Evolutionary conservation across 257 asterid species (phyloP), one percentile per base, ranked within the genome.

Genomic region (Vinca minor): DNA sequence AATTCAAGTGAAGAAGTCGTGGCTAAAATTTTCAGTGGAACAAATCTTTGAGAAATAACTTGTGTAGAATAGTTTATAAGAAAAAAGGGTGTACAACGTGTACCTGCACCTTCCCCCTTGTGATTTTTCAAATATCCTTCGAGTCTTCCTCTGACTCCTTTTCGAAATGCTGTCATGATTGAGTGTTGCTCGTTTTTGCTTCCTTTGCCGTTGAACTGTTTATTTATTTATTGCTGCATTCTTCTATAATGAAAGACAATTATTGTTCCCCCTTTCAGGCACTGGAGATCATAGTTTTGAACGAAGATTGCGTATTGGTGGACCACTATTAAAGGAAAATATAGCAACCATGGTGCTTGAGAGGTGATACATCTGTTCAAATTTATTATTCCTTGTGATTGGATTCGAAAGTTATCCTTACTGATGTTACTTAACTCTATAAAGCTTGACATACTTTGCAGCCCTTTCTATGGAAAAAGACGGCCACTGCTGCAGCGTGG

Each of bases 261-360:
- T 59, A 56, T 47, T 48, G 69, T 67, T 69, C 44, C 36, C n/a
- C 68, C 26, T 48, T 66, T 39, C 75, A 92, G 98, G 97, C 75
- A 92, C 97, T 3, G 98, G 98, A 39, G 98, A 89, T 78, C 98
- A 92, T 74, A 59, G 85, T 23, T 92, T 87, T 77, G 91, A 87
- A 73, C 89, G 98, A 67, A 89, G 98, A 75, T 68, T 92, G 73
- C 96, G 97, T 69, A 95, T 92, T 29, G 98, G 97, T 28, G 91
- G 94, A 57, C 98, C 98, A 11, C 68, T 92, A 59, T 66, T 92
- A 69, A 92, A 92, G 79, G 89, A 89, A 69, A 92, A 92, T 78
- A 87, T 89, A 75, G 97, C 97, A 70, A 89, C 98, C 17, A 82
- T 92, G 98, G 97, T 92, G 72, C 96, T 92, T 5, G 97, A 92